These are phyloP conservation scores for Paragyromitra xinjiangensis DNA, from an alignment of 495 filamentous ascomycete genomes.

Conservation along the genomic window DNA sequence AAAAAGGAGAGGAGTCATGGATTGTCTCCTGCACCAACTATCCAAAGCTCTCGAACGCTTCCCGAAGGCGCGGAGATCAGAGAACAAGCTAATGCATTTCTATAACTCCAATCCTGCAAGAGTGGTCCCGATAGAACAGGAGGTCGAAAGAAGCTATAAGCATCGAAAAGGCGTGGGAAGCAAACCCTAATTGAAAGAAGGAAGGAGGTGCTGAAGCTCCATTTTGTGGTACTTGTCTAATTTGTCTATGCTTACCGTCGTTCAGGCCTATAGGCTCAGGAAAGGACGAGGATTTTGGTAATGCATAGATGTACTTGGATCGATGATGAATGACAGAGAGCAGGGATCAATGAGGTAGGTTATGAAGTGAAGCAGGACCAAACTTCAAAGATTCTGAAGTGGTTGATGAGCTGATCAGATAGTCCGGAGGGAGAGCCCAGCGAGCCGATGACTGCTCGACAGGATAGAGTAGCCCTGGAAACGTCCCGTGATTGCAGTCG, in stretches of 20 bases:
- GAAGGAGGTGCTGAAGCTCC: constrained; percentile 50
- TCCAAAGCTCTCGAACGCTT: constrained; percentile 40
- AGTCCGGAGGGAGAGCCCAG: constrained; percentile 39
- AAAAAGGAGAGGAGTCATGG: constrained; percentile 33
- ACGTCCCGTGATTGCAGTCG: constrained; percentile 47
- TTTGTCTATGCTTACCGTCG: constrained; percentile 53
- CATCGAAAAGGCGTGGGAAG: constrained; percentile 25
- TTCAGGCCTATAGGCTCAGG: constrained; percentile 43
- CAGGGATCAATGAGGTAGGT: constrained; percentile 40
- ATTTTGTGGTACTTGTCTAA: constrained; percentile 53
- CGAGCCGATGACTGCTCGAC: constrained; percentile 28
- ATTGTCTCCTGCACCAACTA: constrained; percentile 15
- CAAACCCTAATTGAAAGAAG: constrained; percentile 18
- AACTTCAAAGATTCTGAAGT: constrained; percentile 31
- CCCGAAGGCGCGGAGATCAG: constrained; percentile 43
- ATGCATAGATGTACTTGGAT: constrained; percentile 49
- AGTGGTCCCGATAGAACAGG: constrained; percentile 33
- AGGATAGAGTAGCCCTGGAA: constrained; percentile 40
- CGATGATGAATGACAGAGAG: constrained; percentile 45
- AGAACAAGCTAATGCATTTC: constrained; percentile 19
- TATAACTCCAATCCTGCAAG: constrained; percentile 40
- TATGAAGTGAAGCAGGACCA: constrained; percentile 40
- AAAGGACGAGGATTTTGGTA: constrained; percentile 46
- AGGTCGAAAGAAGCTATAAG: constrained; percentile 45
- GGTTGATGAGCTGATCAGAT: constrained; percentile 34